Conservation (phyloP, 2,329 filamentous ascomycete species). For the Colletotrichum gigasporum region DNA sequence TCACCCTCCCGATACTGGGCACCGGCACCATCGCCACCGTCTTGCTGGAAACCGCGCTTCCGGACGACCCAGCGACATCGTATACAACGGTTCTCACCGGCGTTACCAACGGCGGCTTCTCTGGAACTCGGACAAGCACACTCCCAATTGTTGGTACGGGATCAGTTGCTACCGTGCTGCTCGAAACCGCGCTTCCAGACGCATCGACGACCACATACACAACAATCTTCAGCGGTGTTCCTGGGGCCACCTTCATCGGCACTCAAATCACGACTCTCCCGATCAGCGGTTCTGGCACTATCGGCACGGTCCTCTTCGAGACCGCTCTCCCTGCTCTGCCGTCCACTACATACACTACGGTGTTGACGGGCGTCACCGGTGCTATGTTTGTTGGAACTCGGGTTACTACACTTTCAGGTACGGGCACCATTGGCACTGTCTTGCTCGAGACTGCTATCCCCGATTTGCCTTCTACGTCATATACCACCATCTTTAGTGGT, state of each 20-base stretch:
- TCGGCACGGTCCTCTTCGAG: background rate
- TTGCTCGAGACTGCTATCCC: slow-evolving; percentile 5
- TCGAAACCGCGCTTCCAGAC: background rate
- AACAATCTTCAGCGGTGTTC: background rate
- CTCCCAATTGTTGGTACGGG: background rate
- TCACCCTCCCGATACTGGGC: no score
- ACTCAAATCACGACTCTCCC: background rate
- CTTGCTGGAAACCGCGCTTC: no score
- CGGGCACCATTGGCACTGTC: slow-evolving; percentile 2
- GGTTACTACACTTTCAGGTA: background rate
- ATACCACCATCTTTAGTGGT: background rate
- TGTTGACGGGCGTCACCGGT: background rate
- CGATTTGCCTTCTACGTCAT: background rate
- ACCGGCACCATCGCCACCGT: no score
- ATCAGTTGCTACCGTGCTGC: background rate
- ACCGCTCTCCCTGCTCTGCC: background rate
- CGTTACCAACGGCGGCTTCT: background rate
- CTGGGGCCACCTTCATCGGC: background rate
- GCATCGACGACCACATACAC: background rate
- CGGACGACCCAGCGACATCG: no score
- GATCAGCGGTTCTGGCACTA: background rate
- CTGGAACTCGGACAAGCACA: background rate
- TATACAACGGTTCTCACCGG: background rate
- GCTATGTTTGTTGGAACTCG: background rate
- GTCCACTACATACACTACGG: background rate